A percentile compares a stretch with the other conserved stretches of the same genome.
Evolutionary conservation across 306 rosid species (phyloP).

Genomic region (Luffa aegyptiaca): DNA sequence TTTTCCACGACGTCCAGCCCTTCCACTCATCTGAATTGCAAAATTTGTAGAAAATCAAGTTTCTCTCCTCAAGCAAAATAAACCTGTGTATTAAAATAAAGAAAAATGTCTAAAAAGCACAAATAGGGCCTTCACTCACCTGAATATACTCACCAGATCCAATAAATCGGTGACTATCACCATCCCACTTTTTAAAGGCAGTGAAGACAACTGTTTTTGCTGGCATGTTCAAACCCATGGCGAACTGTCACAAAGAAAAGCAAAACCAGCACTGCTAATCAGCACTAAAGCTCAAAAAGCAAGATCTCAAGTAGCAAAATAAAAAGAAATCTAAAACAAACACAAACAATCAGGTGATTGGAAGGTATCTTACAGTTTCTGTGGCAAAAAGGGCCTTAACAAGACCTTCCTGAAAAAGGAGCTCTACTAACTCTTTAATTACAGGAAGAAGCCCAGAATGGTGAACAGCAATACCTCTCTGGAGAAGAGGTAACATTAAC

Average conservation of each 20-base stretch:
- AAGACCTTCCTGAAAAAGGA: constrained; percentile 98
- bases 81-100: neutral
- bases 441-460: constrained; percentile 99
- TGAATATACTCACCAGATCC: constrained; percentile 99
- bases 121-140: constrained; percentile 37
- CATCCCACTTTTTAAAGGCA: constrained; percentile 96
- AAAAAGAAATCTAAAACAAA: neutral
- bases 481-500: constrained; percentile 84
- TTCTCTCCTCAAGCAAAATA: neutral
- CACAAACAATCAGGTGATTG: neutral
- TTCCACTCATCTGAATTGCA: constrained; percentile 85
- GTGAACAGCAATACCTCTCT: constrained; percentile 96
- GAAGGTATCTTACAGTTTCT: constrained; percentile 63
- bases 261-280: constrained; percentile 7
- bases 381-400: constrained; percentile 98
- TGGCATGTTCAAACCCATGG: constrained; percentile 99
- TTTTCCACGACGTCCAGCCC: constrained; percentile 99
- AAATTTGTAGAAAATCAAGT: neutral
- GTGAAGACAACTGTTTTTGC: constrained; percentile 98
- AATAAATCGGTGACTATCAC: constrained; percentile 89
- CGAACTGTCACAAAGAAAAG: constrained; percentile 54
- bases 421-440: constrained; percentile 88
- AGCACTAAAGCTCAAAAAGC: constrained; percentile 8
- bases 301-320: neutral
- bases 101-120: neutral